Evolutionary conservation across 2,329 filamentous ascomycete genomes (phyloP).

Genomic region (Cryoendolithus antarcticus): DNA sequence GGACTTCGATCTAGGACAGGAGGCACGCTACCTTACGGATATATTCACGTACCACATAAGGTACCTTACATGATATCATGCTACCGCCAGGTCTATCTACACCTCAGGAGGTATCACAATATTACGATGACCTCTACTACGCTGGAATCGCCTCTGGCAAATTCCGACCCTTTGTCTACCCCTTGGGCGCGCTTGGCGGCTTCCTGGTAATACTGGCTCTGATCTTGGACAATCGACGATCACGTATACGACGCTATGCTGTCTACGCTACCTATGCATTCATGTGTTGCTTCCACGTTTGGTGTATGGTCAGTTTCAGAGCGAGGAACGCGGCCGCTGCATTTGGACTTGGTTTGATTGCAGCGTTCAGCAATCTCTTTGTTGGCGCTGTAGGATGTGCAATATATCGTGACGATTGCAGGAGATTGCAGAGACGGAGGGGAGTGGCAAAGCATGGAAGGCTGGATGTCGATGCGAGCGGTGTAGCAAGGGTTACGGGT

Average conservation of each 20-base stretch:
- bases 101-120: conserved; percentile 14
- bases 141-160: conserved; percentile 26
- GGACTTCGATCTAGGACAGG: too few relatives aligned
- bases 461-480: conserved; percentile 1
- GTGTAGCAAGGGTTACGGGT: conserved; percentile 4
- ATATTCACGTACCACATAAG: too few relatives aligned
- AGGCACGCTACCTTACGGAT: too few relatives aligned
- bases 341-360: conserved; percentile 43
- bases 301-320: conserved; percentile 32
- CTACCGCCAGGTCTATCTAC: conserved; percentile 17
- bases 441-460: not conserved
- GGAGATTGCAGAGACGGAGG: conserved; percentile 35
- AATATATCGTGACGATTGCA: conserved; percentile 46
- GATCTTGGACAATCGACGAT: conserved; percentile 35
- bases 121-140: conserved; percentile 31
- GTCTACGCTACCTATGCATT: conserved; percentile 35
- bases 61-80: conserved; percentile 6
- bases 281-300: conserved; percentile 31
- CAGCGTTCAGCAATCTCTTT: conserved; percentile 44
- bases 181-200: conserved; percentile 28
- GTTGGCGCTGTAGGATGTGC: conserved; percentile 33
- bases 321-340: conserved; percentile 39
- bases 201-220: conserved; percentile 36
- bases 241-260: conserved; percentile 26
- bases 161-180: conserved; percentile 32